Evolutionary conservation across 163 green algal species (phyloP), one percentile per base, ranked within the genome.

Genomic region (Prototheca wickerhamii): DNA sequence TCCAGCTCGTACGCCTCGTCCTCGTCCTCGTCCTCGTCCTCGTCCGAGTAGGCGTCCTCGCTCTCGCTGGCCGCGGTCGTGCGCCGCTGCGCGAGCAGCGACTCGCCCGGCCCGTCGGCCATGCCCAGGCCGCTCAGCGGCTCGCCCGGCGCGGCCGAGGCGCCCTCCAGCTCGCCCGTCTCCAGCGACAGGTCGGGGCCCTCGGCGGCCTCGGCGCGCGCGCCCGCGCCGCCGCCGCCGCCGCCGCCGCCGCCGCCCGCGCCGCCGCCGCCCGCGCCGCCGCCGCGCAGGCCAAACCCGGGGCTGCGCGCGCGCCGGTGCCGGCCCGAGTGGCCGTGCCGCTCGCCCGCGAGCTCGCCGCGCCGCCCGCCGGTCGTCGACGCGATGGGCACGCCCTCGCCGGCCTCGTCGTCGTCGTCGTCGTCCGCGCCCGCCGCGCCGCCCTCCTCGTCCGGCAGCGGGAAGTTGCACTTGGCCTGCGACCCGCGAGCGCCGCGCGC

Each of bases 381-480:
- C 20, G 56, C 35, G 32, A 60, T 30, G 4, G 50, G 18, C 3
- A 32, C 30, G 32, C 30, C 51, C 63, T 67, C 50, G 18, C 26
- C 23, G 35, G 68, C 55, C 20, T 59, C 43, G 20, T 66, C 52
- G 49, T 30, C 35, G 29, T 20, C 23, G 64, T n/a, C 21, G 37
- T 29, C 51, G 21, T 28, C n/a, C 12, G 51, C 44, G 8, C 34
- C 26, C 0, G 64, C 57, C 35, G 68, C 58, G 17, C 55, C 66
- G 7, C 58, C 76, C 42, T 75, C 69, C 34, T 79, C 75, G 20
- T 84, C 83, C 3, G 81, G 77, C 26, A 91, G 60, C 3, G 89
- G 88, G 63, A 97, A 97, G 75, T 97, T 97, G 82, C 86, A 95
- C 29, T 87, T 79, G 2, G 90, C 90, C 31, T 78, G 70, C 8